These are phyloP conservation scores for Boechera divaricarpa DNA, from an alignment of 345 rosid genomes.

Conservation along the genomic window DNA sequence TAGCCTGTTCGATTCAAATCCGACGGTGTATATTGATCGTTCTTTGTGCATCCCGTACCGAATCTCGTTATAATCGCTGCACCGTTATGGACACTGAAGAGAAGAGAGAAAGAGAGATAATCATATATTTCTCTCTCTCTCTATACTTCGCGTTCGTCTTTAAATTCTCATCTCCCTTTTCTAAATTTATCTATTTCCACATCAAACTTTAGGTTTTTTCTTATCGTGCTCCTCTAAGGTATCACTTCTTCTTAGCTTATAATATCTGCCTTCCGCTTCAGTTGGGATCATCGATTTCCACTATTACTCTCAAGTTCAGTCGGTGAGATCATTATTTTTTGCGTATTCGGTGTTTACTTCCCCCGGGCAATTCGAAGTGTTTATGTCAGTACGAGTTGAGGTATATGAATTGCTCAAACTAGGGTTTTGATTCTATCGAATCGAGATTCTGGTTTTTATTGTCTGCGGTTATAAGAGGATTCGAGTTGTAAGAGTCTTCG, in stretches of 20 bases:
- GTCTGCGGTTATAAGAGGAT: not conserved
- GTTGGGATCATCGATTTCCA: constrained; percentile 22
- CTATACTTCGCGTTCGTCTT: constrained; percentile 35
- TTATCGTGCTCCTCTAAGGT: constrained; percentile 22
- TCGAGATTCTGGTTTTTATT: not conserved
- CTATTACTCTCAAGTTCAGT: not conserved
- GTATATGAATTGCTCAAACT: not conserved
- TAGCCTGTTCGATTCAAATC: constrained; percentile 20
- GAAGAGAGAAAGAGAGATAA: constrained; percentile 8
- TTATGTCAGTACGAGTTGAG: not conserved
- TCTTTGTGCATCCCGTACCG: not conserved
- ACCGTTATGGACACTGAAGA: constrained; percentile 1
- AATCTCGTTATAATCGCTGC: constrained; percentile 14
- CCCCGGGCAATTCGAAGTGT: not conserved
- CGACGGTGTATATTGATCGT: constrained; percentile 12
- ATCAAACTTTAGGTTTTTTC: not conserved
- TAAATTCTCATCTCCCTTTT: not conserved
- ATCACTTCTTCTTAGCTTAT: not conserved
- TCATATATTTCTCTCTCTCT: not conserved
- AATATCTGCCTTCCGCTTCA: constrained; percentile 13
- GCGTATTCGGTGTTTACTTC: not conserved
- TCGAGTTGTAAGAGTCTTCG: not conserved
- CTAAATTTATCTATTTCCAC: not conserved
- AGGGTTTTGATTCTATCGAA: constrained; percentile 18
- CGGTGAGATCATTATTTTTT: constrained; percentile 11